Percentiles rank a stretch among this genome's conserved stretches.
phyloP scores from a whole-genome alignment of 2,329 filamentous ascomycete species.

The Hawksworthiomyces lignivorus region DNA sequence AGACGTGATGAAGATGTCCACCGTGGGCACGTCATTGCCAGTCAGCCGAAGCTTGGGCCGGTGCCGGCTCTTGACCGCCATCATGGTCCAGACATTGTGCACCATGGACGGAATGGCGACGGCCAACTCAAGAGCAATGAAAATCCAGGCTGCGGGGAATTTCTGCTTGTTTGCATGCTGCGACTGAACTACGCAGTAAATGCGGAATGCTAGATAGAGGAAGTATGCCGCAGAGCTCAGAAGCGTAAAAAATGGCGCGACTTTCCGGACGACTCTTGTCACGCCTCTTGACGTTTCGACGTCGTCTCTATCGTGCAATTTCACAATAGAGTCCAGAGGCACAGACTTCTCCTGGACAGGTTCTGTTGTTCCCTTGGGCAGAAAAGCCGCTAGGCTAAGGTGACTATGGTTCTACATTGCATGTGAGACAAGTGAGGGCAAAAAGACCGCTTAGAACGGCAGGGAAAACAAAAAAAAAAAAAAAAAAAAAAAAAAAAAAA shows the following conservation, averaged over 20 bases:
- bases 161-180: constrained; percentile 31
- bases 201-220: constrained; percentile 43
- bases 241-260: constrained; percentile 33
- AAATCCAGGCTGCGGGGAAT: constrained; percentile 34
- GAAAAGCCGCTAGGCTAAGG: constrained; percentile 32
- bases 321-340: constrained; percentile 27
- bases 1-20: constrained; percentile 51
- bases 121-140: constrained; percentile 47
- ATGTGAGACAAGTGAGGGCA: neutral
- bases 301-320: constrained; percentile 36
- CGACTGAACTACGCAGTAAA: constrained; percentile 43
- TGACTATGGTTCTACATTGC: constrained; percentile 33
- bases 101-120: constrained; percentile 46
- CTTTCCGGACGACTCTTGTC: constrained; percentile 29
- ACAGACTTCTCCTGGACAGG: constrained; percentile 25
- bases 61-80: constrained; percentile 45
- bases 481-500: neutral
- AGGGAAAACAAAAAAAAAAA: neutral
- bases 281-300: constrained; percentile 33
- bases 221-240: constrained; percentile 28
- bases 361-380: constrained; percentile 24
- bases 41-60: constrained; percentile 43
- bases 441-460: neutral
- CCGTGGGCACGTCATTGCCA: constrained; percentile 41
- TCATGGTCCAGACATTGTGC: constrained; percentile 52